Evolutionary conservation across 441 rosid species (phyloP), one percentile per base, ranked within the genome.

Genomic region (Adansonia madagascariensis): DNA sequence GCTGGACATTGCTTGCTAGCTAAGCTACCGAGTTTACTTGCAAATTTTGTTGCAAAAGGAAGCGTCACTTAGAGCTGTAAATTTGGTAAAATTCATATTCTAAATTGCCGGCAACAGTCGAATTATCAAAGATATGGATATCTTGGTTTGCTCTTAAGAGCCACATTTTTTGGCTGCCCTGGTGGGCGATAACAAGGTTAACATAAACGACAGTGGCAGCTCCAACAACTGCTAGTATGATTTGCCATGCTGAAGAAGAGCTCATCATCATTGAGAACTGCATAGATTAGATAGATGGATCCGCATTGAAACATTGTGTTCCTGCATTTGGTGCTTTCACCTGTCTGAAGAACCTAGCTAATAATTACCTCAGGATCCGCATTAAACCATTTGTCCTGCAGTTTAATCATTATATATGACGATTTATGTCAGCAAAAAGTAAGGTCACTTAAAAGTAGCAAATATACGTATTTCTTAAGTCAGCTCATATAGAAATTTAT

Each of bases 201-300:
- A 86, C 90, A 77, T 89, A 93, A 73, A 47, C 12, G 12, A 88
- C 73, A 0, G 94, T 93, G 71, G 91, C 94, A 7, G 68, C 91
- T 6, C 89, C 96, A 39, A 93, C 92, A 2, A 87, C 82, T 1
- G 80, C 85, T 14, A 91, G 86, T 86, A 79, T 93, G 92, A 62
- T 90, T 90, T 49, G 94, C 94, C 2, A 90, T 87, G 75, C 92
- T 82, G 79, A 89, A 93, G 87, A 91, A 91, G 64, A 91, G 93
- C 82, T 35, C 41, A 35, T 90, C 96, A 43, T 93, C 93, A 53
- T 93, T 91, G 53, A 93, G 94, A 67, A 92, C 94, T 57, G 92
- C 91, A 15, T 93, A 90, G 87, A 93, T 89, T 44, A 93, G 31
- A 14, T 24, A 84, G 17, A 87, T 35, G 41, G 41, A 35, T 35